These are phyloP conservation scores for Kockiozyma suomiensis DNA, from an alignment of 805 yeast species.

Conservation along the genomic window DNA sequence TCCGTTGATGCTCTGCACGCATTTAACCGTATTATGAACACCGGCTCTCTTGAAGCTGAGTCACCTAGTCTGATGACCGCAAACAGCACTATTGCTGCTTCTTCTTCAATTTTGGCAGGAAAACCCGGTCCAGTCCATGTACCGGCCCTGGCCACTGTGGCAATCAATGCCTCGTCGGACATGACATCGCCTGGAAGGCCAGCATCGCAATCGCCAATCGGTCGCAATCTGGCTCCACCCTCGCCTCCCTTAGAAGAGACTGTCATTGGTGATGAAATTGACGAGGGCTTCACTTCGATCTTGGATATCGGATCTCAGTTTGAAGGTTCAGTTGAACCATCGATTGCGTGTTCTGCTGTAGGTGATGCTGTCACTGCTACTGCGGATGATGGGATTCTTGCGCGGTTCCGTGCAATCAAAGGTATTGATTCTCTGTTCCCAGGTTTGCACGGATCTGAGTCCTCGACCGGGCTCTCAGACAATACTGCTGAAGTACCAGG, in stretches of 20 bases:
- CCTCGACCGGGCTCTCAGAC: neutral
- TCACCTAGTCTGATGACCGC: neutral
- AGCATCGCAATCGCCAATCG: neutral
- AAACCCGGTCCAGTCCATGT: constrained; percentile 5
- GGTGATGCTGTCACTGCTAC: neutral
- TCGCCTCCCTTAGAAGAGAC: constrained; percentile 19
- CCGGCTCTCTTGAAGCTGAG: neutral
- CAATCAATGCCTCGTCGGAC: neutral
- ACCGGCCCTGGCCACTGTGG: constrained; percentile 9
- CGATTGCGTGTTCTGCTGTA: no score
- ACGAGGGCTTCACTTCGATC: constrained; percentile 1
- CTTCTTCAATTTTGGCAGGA: neutral
- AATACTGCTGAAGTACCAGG: neutral
- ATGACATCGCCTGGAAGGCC: neutral
- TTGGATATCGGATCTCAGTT: neutral
- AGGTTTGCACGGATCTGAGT: neutral
- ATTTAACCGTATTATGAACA: constrained; percentile 14
- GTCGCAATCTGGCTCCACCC: constrained; percentile 6
- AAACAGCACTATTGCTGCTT: neutral
- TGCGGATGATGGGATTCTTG: neutral
- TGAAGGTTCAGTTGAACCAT: no score
- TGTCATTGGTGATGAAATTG: neutral
- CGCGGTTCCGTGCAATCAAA: constrained; percentile 10
- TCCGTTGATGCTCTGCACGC: constrained; percentile 21
- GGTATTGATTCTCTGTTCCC: constrained; percentile 22